These are phyloP conservation scores for Colletotrichum chlorophyti DNA, from an alignment of 2,329 filamentous ascomycete genomes.

Conservation along the genomic window DNA sequence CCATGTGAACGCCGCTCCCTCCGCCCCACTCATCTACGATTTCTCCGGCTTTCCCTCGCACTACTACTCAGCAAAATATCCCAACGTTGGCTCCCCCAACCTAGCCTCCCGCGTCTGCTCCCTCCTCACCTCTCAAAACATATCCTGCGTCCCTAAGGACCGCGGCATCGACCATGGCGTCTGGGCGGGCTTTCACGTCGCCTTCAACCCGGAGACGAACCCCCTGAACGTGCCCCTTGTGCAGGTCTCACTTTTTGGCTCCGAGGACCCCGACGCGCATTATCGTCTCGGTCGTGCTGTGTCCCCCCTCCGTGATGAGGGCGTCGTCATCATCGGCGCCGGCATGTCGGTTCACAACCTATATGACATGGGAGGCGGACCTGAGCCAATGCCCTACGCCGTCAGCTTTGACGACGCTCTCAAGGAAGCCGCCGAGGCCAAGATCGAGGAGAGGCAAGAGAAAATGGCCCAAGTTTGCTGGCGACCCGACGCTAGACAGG, in stretches of 20 bases:
- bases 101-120: constrained; percentile 65
- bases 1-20: constrained; percentile 69
- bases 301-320: constrained; percentile 68
- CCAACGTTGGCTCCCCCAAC: constrained; percentile 65
- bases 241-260: constrained; percentile 73
- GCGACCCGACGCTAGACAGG: constrained; percentile 52
- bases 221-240: constrained; percentile 72
- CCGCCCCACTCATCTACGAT: constrained; percentile 75
- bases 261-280: constrained; percentile 69
- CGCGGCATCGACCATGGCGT: constrained; percentile 79
- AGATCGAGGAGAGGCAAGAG: constrained; percentile 44
- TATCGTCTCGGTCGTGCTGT: constrained; percentile 73
- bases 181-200: constrained; percentile 71
- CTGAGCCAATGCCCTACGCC: constrained; percentile 60
- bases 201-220: constrained; percentile 67
- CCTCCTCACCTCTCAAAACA: constrained; percentile 61
- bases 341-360: constrained; percentile 81
- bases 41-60: constrained; percentile 76
- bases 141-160: constrained; percentile 64
- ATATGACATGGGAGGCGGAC: constrained; percentile 54
- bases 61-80: constrained; percentile 73
- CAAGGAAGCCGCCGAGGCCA: constrained; percentile 44
- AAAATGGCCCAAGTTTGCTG: constrained; percentile 46
- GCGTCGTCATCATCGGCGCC: constrained; percentile 72
- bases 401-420: constrained; percentile 69